These are phyloP conservation scores for Hibiscus syriacus DNA, from an alignment of 345 rosid genomes.

Conservation along the genomic window DNA sequence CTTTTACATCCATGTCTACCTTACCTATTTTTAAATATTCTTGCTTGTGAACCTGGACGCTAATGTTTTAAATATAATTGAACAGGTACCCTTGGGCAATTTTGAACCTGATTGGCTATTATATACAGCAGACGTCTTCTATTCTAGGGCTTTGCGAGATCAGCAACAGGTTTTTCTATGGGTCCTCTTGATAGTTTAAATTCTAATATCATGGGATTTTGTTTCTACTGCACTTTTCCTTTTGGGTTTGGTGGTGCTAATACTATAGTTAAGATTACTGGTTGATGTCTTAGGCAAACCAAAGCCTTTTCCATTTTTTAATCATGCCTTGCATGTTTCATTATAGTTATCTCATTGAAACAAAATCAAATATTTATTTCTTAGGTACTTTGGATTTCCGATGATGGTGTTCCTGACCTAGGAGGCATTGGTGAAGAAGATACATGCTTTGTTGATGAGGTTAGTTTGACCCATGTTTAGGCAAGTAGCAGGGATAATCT, in stretches of 20 bases:
- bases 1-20: constrained; percentile 5
- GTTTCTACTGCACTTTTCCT: background rate
- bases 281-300: background rate
- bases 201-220: background rate
- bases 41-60: constrained; percentile 9
- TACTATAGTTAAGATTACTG: background rate
- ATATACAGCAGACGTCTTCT: constrained; percentile 73
- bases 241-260: background rate
- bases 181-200: constrained; percentile 4
- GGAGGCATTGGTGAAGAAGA: constrained; percentile 71
- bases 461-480: constrained; percentile 20
- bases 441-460: constrained; percentile 86
- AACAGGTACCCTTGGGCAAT: constrained; percentile 88
- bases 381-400: constrained; percentile 85
- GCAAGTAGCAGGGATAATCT: background rate
- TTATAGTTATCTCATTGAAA: constrained; percentile 5
- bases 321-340: background rate
- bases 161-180: constrained; percentile 71
- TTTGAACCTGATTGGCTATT: constrained; percentile 86
- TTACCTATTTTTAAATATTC: background rate
- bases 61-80: constrained; percentile 22
- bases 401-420: constrained; percentile 86
- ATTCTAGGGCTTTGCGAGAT: constrained; percentile 83
- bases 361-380: constrained; percentile 12
- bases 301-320: background rate